phyloP scores from a whole-genome alignment of 345 rosid species.

The Lenwebbia sp. region DNA sequence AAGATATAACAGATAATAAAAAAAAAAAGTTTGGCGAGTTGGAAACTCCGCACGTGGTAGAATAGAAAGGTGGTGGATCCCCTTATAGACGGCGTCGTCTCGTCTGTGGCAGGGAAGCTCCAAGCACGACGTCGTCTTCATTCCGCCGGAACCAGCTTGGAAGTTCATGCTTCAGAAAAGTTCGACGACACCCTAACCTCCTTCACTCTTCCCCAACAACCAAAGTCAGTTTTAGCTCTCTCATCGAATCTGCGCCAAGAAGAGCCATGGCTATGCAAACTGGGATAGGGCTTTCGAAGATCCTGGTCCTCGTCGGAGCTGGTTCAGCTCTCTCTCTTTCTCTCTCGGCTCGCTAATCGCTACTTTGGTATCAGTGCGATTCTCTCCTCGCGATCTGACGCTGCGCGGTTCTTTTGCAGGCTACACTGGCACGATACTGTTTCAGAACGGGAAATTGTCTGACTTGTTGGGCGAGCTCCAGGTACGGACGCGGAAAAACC shows the following conservation, averaged over 20 bases:
- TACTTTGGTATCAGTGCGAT: neutral
- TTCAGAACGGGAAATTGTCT: slow-evolving; percentile 77
- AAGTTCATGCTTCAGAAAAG: neutral
- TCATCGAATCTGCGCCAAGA: neutral
- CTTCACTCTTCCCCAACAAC: neutral
- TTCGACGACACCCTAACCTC: neutral
- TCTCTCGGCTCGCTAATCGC: neutral
- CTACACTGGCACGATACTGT: slow-evolving; percentile 62
- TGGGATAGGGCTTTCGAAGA: slow-evolving; percentile 60
- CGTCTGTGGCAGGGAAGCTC: neutral
- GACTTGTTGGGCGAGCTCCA: slow-evolving; percentile 69
- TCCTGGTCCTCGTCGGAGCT: slow-evolving; percentile 74
- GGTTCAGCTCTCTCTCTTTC: slow-evolving; percentile 18
- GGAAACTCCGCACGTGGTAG: neutral
- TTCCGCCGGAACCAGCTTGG: neutral
- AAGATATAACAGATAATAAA: too few species aligned
- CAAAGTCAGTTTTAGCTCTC: neutral
- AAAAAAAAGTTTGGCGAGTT: neutral
- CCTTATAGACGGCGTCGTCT: neutral
- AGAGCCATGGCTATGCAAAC: slow-evolving; percentile 68
- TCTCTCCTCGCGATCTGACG: neutral
- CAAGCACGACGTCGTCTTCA: neutral
- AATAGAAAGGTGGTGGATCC: neutral
- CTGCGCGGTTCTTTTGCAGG: slow-evolving; percentile 23
- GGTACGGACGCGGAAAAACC: slow-evolving; percentile 17